phyloP scores from a whole-genome alignment of 2,329 filamentous ascomycete species.

The Ceratocystis colombiana region DNA sequence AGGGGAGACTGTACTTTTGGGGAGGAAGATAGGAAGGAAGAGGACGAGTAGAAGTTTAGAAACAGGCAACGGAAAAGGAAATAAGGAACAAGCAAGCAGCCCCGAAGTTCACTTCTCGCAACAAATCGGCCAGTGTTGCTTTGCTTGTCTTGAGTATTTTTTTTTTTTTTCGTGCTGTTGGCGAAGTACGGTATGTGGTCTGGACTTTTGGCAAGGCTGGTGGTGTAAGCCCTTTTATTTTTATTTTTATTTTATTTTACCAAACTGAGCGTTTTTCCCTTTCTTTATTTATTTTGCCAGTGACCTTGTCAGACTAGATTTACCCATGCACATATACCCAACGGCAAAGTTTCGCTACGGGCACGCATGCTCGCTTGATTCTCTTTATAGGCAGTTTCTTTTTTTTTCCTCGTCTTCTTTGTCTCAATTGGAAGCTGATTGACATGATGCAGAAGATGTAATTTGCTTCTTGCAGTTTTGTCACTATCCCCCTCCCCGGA shows the following conservation, averaged over 20 bases:
- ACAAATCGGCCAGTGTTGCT: too few species aligned
- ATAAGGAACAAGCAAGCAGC: neutral
- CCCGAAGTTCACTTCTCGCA: neutral
- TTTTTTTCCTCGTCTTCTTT: neutral
- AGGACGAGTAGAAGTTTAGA: conserved; percentile 1
- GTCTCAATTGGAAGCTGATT: conserved; percentile 9
- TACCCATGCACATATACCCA: too few species aligned
- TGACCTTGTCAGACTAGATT: too few species aligned
- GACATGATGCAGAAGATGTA: neutral
- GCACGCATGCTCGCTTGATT: neutral
- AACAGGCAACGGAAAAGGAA: conserved; percentile 4
- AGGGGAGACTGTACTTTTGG: neutral
- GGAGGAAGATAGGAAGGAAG: neutral
- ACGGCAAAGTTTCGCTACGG: too few species aligned
- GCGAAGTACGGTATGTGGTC: too few species aligned
- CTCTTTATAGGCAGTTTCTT: neutral
- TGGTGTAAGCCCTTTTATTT: too few species aligned
- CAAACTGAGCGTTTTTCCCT: too few species aligned
- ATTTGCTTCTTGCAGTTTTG: conserved; percentile 13
- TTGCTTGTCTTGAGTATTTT: too few species aligned
- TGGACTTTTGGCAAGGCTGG: too few species aligned
- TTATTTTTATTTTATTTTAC: too few species aligned
- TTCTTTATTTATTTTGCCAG: too few species aligned
- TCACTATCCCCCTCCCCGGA: neutral
- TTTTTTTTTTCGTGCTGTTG: too few species aligned